Evolutionary conservation across 2,329 filamentous ascomycete genomes (phyloP).

Genomic region (Arthrobotrys sinensis): DNA sequence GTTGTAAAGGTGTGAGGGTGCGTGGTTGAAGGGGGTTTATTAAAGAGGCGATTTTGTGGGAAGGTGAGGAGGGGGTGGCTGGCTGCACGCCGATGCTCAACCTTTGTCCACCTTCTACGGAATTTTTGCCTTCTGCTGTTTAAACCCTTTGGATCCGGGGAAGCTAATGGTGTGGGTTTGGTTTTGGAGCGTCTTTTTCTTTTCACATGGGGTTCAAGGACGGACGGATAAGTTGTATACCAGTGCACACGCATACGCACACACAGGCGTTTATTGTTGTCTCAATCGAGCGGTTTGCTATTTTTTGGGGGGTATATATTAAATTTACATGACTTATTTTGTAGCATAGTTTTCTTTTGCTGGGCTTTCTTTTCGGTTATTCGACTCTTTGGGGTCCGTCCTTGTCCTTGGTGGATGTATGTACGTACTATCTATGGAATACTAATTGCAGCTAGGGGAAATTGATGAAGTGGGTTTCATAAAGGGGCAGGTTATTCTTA

Average conservation of each 20-base stretch:
- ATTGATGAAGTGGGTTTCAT: not conserved
- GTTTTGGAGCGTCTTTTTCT: constrained; percentile 6
- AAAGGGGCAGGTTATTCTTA: too few species aligned
- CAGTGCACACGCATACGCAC: too few species aligned
- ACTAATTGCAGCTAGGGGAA: constrained; percentile 11
- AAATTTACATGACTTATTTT: constrained; percentile 8
- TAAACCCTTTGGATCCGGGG: not conserved
- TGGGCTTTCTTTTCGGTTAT: not conserved
- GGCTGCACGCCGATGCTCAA: constrained; percentile 7
- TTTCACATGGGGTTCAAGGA: constrained; percentile 9
- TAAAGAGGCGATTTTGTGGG: not conserved
- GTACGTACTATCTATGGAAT: constrained; percentile 15
- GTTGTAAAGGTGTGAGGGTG: constrained; percentile 11
- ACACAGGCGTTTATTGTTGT: constrained; percentile 30
- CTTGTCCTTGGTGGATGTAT: constrained; percentile 5
- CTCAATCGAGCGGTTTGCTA: constrained; percentile 10
- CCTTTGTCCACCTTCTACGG: not conserved
- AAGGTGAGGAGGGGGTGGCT: not conserved
- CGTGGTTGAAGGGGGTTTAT: not conserved
- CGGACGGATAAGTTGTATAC: constrained; percentile 40
- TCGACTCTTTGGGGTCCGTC: constrained; percentile 9
- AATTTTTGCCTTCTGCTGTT: not conserved
- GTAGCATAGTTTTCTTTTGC: constrained; percentile 38
- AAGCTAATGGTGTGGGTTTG: constrained; percentile 2
- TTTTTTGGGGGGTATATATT: constrained; percentile 3